A percentile compares a stretch with the other conserved stretches of the same genome.
These are phyloP conservation scores for Geotrichum reessii DNA, from an alignment of 1,139 yeast genomes.

Conservation along the genomic window DNA sequence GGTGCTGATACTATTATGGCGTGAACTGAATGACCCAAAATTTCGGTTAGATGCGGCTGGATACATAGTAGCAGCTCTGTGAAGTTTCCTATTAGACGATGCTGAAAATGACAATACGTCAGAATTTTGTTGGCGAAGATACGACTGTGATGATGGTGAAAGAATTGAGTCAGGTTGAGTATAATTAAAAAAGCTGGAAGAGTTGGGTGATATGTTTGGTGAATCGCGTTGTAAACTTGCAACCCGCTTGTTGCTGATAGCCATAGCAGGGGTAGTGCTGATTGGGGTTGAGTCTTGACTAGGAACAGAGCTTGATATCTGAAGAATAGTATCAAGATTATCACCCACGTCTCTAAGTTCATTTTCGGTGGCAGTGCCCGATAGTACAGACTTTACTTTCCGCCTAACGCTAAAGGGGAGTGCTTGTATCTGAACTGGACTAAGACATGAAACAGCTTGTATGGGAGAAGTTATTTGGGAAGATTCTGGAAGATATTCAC, in stretches of 20 bases:
- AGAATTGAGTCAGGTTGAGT: background rate
- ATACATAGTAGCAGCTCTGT: conserved; percentile 14
- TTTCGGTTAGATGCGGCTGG: background rate
- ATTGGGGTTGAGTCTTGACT: background rate
- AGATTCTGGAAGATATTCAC: conserved; percentile 15
- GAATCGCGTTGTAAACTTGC: background rate
- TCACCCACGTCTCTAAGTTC: conserved; percentile 12
- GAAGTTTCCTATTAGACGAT: conserved; percentile 1
- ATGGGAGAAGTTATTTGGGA: background rate
- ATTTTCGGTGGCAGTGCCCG: conserved; percentile 15
- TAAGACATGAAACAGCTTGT: conserved; percentile 1
- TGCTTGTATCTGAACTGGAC: conserved; percentile 15
- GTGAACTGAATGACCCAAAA: background rate
- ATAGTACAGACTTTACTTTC: conserved; percentile 11
- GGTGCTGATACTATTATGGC: conserved; percentile 5
- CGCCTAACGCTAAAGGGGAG: conserved; percentile 17
- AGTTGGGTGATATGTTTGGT: conserved; percentile 11
- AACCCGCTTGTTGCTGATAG: background rate
- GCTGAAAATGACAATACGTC: background rate
- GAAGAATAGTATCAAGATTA: conserved; percentile 13
- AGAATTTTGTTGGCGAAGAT: background rate
- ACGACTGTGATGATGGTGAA: conserved; percentile 7
- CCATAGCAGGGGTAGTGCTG: background rate
- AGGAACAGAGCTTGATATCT: background rate
- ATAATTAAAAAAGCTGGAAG: conserved; percentile 7